These are phyloP conservation scores for Entomortierella lignicola DNA, from an alignment of 192 early-diverging fungal genomes.

Conservation along the genomic window DNA sequence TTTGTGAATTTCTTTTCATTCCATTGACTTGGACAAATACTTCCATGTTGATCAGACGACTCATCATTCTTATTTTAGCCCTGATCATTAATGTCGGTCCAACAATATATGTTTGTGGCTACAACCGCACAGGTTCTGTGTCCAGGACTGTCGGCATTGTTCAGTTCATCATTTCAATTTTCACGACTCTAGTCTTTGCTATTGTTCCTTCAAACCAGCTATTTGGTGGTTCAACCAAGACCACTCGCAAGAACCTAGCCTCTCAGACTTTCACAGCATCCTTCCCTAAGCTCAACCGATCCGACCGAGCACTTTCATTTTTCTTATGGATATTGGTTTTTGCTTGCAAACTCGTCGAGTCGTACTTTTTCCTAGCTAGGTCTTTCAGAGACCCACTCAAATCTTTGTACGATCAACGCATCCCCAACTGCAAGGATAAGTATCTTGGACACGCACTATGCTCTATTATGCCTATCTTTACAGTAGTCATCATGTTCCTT, in stretches of 20 bases:
- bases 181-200: conserved; percentile 72
- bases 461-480: conserved; percentile 73
- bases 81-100: conserved; percentile 74
- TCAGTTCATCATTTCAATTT: conserved; percentile 76
- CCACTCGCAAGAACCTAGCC: conserved; percentile 56
- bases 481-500: conserved; percentile 78
- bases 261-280: conserved; percentile 76
- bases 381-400: conserved; percentile 83
- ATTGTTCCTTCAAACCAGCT: conserved; percentile 77
- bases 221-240: conserved; percentile 45
- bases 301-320: conserved; percentile 76
- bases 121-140: conserved; percentile 52
- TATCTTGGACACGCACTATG: conserved; percentile 69
- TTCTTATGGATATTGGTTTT: conserved; percentile 79
- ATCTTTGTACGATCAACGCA: conserved; percentile 60
- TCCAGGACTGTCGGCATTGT: conserved; percentile 71
- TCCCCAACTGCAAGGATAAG: conserved; percentile 70
- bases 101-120: conserved; percentile 67
- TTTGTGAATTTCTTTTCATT: conserved; percentile 79
- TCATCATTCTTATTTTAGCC: conserved; percentile 67
- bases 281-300: conserved; percentile 75
- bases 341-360: conserved; percentile 81
- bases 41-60: conserved; percentile 60
- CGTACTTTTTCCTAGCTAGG: conserved; percentile 84
- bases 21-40: conserved; percentile 70